Percentiles rank a stretch among this genome's conserved stretches.
These are phyloP conservation scores for Fusarium decemcellulare DNA, from an alignment of 2,329 filamentous ascomycete genomes.

Conservation along the genomic window DNA sequence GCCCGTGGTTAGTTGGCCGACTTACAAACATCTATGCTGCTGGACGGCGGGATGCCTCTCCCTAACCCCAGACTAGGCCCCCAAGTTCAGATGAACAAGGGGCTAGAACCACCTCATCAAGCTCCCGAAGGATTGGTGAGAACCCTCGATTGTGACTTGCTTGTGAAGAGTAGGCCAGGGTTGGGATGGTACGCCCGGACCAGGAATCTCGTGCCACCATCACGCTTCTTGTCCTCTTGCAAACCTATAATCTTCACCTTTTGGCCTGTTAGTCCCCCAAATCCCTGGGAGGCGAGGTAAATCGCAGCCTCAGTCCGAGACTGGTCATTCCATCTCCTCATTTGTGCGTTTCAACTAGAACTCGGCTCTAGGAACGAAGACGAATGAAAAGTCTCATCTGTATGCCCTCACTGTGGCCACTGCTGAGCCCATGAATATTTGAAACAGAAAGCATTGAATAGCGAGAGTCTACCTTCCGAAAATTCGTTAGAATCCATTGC, in stretches of 20 bases:
- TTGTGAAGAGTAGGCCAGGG: background rate
- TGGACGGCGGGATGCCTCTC: background rate
- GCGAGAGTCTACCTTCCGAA: background rate
- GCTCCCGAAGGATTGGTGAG: background rate
- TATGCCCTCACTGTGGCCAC: background rate
- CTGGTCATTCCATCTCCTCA: background rate
- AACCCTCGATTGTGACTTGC: background rate
- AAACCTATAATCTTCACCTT: background rate
- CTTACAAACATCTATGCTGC: background rate
- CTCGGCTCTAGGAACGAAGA: background rate
- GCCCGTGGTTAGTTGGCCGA: background rate
- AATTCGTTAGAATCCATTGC: background rate
- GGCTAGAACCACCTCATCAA: constrained; percentile 1
- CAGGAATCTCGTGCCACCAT: constrained; percentile 20
- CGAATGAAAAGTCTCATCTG: background rate
- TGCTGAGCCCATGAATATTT: background rate
- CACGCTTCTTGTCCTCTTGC: background rate
- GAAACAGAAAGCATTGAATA: constrained; percentile 1
- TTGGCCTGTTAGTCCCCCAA: background rate
- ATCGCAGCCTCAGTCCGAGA: constrained; percentile 1
- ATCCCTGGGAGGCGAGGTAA: background rate
- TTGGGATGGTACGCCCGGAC: constrained; percentile 6
- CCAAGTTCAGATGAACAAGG: constrained; percentile 9
- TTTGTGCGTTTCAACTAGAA: constrained; percentile 7
- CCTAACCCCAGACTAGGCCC: background rate